These are phyloP conservation scores for Kodamaea kakaduensis DNA, from an alignment of 805 yeast species.

Conservation along the genomic window DNA sequence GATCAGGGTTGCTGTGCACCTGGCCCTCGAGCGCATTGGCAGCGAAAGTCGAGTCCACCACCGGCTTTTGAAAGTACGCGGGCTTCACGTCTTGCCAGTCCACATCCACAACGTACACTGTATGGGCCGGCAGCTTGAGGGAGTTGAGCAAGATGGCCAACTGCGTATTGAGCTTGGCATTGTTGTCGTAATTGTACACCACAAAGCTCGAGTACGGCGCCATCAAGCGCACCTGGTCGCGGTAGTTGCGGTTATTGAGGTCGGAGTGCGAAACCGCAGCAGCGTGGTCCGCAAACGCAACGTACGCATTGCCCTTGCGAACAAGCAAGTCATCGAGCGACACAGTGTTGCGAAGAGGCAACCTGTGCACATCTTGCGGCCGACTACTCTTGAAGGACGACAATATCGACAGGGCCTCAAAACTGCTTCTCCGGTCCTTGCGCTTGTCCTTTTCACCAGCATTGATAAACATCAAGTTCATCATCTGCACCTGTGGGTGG, in stretches of 20 bases:
- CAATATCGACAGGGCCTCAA: too few species aligned
- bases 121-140: conserved; percentile 11
- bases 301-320: conserved; percentile 6
- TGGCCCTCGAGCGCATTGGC: not conserved
- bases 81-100: conserved; percentile 9
- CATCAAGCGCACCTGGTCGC: conserved; percentile 26
- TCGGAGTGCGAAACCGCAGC: conserved; percentile 4
- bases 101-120: conserved; percentile 19
- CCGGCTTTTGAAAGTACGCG: conserved; percentile 1
- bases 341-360: conserved; percentile 10
- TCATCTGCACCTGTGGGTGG: conserved; percentile 6
- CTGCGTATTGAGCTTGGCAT: conserved; percentile 8
- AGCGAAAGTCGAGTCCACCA: not conserved
- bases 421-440: not conserved
- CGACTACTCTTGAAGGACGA: too few species aligned
- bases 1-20: not conserved
- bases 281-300: conserved; percentile 5
- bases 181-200: conserved; percentile 24
- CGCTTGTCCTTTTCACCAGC: not conserved
- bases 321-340: conserved; percentile 9
- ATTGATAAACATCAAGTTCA: conserved; percentile 14
- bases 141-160: conserved; percentile 17
- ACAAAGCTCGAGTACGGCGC: conserved; percentile 32
- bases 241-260: conserved; percentile 29
- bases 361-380: too few species aligned